A percentile compares a stretch with the other conserved stretches of the same genome.
phyloP scores from a whole-genome alignment of 805 yeast genomes.

The Candida caryicola region DNA sequence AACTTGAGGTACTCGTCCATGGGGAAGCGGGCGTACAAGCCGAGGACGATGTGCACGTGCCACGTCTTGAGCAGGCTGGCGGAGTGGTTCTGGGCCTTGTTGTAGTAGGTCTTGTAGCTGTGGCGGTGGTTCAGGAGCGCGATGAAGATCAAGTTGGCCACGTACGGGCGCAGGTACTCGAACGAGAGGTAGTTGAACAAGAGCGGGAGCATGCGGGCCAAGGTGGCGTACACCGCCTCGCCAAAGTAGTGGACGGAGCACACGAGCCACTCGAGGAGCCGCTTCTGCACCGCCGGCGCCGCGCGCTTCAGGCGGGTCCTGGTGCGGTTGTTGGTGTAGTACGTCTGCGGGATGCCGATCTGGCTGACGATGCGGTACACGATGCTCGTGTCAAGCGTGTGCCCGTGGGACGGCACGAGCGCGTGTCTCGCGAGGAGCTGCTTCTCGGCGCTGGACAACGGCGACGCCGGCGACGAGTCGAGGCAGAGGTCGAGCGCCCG shows the following conservation, averaged over 20 bases:
- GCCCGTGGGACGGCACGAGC: conserved; percentile 3
- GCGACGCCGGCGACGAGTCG: conserved; percentile 1
- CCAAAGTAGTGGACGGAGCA: conserved; percentile 11
- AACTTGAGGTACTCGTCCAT: conserved; percentile 25
- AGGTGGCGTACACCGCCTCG: neutral
- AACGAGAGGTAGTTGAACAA: conserved; percentile 11
- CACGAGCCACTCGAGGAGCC: conserved; percentile 12
- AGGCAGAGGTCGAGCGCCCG: conserved; percentile 2
- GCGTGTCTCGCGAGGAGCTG: conserved; percentile 3
- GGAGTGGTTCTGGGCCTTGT: conserved; percentile 2
- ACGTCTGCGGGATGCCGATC: conserved; percentile 10
- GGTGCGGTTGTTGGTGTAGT: conserved; percentile 4
- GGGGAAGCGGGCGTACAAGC: conserved; percentile 29
- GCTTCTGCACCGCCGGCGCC: conserved; percentile 5
- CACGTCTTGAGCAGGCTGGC: conserved; percentile 16
- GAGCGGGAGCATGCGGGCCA: conserved; percentile 8
- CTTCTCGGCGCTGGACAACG: conserved; percentile 2
- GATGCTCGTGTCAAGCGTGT: neutral
- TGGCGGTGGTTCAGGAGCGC: conserved; percentile 3
- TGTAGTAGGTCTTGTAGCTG: conserved; percentile 6
- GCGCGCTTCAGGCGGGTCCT: conserved; percentile 4
- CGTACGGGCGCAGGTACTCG: conserved; percentile 13
- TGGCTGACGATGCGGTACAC: conserved; percentile 11
- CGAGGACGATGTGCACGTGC: conserved; percentile 30
- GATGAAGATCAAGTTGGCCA: conserved; percentile 11